phyloP scores from a whole-genome alignment of 1,284 basidiomycete species.

The Fomitopsis schrenkii region DNA sequence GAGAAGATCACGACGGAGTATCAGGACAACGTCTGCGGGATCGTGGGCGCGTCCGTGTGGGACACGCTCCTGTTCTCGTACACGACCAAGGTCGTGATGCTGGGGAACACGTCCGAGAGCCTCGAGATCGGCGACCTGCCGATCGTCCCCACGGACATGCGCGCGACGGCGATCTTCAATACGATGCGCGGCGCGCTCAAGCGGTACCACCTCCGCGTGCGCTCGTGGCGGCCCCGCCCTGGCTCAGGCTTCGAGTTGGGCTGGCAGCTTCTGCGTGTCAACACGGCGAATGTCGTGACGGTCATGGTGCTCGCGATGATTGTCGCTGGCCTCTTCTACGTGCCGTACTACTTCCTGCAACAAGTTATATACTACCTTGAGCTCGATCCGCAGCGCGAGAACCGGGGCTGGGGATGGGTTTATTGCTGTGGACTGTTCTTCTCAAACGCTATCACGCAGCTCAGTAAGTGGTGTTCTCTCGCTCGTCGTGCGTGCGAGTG shows the following conservation, averaged over 20 bases:
- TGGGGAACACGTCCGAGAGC: slow-evolving; percentile 67
- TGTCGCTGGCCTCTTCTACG: slow-evolving; percentile 71
- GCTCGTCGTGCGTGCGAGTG: neutral
- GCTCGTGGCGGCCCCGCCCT: slow-evolving; percentile 38
- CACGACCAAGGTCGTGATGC: slow-evolving; percentile 79
- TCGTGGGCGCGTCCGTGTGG: slow-evolving; percentile 44
- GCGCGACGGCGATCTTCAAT: slow-evolving; percentile 47
- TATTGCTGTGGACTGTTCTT: slow-evolving; percentile 69
- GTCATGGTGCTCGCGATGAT: slow-evolving; percentile 56
- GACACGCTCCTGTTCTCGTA: slow-evolving; percentile 74
- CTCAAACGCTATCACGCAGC: slow-evolving; percentile 54
- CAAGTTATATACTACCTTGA: slow-evolving; percentile 75
- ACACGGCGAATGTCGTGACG: slow-evolving; percentile 35
- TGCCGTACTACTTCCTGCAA: slow-evolving; percentile 74
- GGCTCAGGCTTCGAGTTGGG: slow-evolving; percentile 64
- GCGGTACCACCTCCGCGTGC: slow-evolving; percentile 37
- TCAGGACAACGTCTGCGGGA: slow-evolving; percentile 64
- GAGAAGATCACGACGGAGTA: slow-evolving; percentile 50
- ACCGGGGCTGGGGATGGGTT: slow-evolving; percentile 70
- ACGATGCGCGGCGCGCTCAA: slow-evolving; percentile 37
- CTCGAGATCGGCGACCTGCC: slow-evolving; percentile 86
- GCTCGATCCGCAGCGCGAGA: slow-evolving; percentile 45
- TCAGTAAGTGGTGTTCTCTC: slow-evolving; percentile 43
- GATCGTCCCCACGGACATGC: slow-evolving; percentile 69
- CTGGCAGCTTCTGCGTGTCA: slow-evolving; percentile 56